These are phyloP conservation scores for Leptosphaerulina australis DNA, from an alignment of 2,329 filamentous ascomycete species.

Conservation along the genomic window DNA sequence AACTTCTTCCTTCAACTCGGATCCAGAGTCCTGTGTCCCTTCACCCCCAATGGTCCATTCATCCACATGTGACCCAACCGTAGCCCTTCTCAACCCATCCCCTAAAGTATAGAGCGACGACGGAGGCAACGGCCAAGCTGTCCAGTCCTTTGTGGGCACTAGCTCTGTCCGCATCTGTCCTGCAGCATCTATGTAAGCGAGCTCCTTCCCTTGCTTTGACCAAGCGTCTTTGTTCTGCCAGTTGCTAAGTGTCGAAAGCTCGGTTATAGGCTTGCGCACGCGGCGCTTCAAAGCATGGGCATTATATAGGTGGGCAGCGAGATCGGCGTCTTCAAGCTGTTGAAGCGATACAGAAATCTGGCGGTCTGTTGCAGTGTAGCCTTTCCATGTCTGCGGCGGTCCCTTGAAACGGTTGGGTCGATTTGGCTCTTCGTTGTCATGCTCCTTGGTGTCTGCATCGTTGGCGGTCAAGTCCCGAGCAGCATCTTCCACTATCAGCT, in stretches of 20 bases:
- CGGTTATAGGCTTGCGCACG: slow-evolving; percentile 24
- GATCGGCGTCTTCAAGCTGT: slow-evolving; percentile 66
- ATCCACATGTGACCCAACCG: slow-evolving; percentile 24
- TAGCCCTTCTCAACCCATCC: slow-evolving; percentile 52
- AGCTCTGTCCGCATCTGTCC: slow-evolving; percentile 46
- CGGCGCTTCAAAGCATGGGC: slow-evolving; percentile 70
- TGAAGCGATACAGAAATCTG: slow-evolving; percentile 68
- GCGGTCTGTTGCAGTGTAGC: slow-evolving; percentile 66
- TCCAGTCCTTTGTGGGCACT: slow-evolving; percentile 68
- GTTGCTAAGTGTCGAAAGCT: slow-evolving; percentile 24
- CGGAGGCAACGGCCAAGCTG: slow-evolving; percentile 79
- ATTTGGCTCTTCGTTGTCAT: slow-evolving; percentile 18
- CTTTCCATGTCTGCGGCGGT: slow-evolving; percentile 68
- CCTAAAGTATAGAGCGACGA: slow-evolving; percentile 64
- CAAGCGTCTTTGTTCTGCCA: slow-evolving; percentile 53
- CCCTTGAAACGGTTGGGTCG: slow-evolving; percentile 76
- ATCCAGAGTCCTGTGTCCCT: slow-evolving; percentile 58
- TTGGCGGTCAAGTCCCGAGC: neutral
- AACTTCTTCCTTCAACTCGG: slow-evolving; percentile 72
- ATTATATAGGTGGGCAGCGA: slow-evolving; percentile 80
- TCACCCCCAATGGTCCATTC: slow-evolving; percentile 58
- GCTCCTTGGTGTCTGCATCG: slow-evolving; percentile 26
- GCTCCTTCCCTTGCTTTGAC: slow-evolving; percentile 42
- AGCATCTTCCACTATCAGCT: neutral
- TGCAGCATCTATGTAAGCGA: slow-evolving; percentile 33